Base-by-base conservation (phyloP, 805 yeast species). In the Candida coquimbonensis region DNA sequence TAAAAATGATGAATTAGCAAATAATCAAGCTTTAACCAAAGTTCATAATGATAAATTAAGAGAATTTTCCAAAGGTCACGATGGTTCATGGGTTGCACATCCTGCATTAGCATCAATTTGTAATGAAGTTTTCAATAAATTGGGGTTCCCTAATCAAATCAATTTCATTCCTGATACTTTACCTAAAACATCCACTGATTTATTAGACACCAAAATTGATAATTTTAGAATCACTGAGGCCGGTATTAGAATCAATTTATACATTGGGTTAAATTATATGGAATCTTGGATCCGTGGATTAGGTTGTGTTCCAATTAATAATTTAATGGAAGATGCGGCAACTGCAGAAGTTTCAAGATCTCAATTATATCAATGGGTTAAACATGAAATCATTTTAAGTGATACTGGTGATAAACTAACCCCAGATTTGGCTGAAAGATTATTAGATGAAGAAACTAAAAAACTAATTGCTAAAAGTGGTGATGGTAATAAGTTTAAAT, bases 61-160 rank as follows among this genome's bases (percentile, higher is more conserved):
- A 58, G 95, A 85, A 65, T 82, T 83, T 40, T 65, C 70, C 39
- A 82, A 84, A 42, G 93, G 93, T 43, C 88, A 87, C 65, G 93
- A 85, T 67, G 89, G 93, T 42, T 83, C 91, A 47, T 85, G 95
- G 95, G 85, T 85, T 61, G 91, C 91, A 6, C 93, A 85, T 61
- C 95, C 95, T 11, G 90, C 89, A 19, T 72, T 85, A 63, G 86
- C 85, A 24, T 75, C 82, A 9, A 78, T 84, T 53, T 89, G 87
- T 44, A 74, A 82, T 58, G 74, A 76, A 54, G 87, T 84, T 12
- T 85, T 85, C 68, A 74, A 76, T 59, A 77, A 81, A 61, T 83
- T 85, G 89, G 85, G 87, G 50, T 85, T 90, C 36, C 86, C 90
- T 52, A 85, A 85, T 69, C 93, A 85, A 66, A 74, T 85, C 56